phyloP scores from a whole-genome alignment of 1,139 yeast genomes.

The Saccharomyces hybrid region DNA sequence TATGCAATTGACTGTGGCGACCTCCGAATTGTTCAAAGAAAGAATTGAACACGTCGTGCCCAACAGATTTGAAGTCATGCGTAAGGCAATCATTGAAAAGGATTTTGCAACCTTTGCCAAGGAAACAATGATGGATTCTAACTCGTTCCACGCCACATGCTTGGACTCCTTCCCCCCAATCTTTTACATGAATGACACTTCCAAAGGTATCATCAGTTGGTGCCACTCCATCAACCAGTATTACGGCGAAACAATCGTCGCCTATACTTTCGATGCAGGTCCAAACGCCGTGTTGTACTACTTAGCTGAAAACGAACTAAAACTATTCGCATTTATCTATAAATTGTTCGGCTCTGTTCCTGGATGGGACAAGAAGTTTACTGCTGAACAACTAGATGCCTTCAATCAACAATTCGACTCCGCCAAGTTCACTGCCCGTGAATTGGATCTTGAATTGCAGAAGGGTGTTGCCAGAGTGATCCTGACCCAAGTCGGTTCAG shows the following conservation, averaged over 20 bases:
- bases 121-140: conserved; percentile 91
- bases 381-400: conserved; percentile 21
- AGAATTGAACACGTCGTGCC: conserved; percentile 82
- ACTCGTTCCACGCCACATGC: conserved; percentile 96
- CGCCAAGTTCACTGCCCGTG: conserved; percentile 23
- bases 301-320: conserved; percentile 60
- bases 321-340: conserved; percentile 55
- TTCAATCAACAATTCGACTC: conserved; percentile 35
- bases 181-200: conserved; percentile 91
- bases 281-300: conserved; percentile 97
- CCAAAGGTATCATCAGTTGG: conserved; percentile 76
- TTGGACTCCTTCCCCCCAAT: conserved; percentile 94
- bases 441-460: conserved; percentile 46
- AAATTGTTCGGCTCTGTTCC: conserved; percentile 46
- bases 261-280: conserved; percentile 98
- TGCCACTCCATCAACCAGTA: conserved; percentile 68
- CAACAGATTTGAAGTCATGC: conserved; percentile 73
- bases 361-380: conserved; percentile 60
- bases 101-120: conserved; percentile 79
- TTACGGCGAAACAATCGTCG: conserved; percentile 67
- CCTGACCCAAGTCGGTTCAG: conserved; percentile 78
- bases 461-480: conserved; percentile 76
- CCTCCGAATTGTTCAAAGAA: conserved; percentile 77
- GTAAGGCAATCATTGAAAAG: conserved; percentile 55
- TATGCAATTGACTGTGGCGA: conserved; percentile 88